Conservation (phyloP, 2,329 filamentous ascomycete genomes). For the Aspergillus puulaauensis region DNA sequence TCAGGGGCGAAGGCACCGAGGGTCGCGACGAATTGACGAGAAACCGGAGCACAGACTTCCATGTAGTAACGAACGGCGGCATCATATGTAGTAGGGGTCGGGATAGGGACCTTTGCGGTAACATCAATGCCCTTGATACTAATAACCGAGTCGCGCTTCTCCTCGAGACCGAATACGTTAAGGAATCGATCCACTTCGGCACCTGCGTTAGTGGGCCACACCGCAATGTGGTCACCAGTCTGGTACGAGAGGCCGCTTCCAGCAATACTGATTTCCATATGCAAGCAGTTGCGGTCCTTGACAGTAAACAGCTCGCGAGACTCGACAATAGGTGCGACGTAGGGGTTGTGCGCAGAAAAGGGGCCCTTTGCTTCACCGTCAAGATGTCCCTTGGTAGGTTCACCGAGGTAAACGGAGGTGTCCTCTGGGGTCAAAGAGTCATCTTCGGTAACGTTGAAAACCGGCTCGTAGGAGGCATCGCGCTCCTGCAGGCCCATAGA, state of each 20-base stretch:
- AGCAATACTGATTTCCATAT: constrained; percentile 90
- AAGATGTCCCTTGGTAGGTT: constrained; percentile 94
- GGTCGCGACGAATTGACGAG: constrained; percentile 87
- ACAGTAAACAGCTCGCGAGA: constrained; percentile 88
- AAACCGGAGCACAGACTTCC: constrained; percentile 93
- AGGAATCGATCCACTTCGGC: constrained; percentile 90
- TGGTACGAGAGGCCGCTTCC: constrained; percentile 90
- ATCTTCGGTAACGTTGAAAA: constrained; percentile 78
- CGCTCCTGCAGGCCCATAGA: constrained; percentile 91
- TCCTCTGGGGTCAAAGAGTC: constrained; percentile 72
- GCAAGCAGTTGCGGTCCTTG: constrained; percentile 90
- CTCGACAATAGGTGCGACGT: constrained; percentile 87
- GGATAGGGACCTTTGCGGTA: constrained; percentile 96
- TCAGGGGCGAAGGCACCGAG: constrained; percentile 86
- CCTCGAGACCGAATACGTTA: constrained; percentile 69
- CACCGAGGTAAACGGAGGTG: constrained; percentile 84
- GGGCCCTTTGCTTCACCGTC: constrained; percentile 81
- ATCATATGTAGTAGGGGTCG: constrained; percentile 94
- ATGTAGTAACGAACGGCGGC: constrained; percentile 92
- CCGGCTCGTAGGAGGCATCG: constrained; percentile 91
- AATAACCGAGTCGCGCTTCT: constrained; percentile 80
- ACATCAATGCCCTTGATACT: constrained; percentile 88
- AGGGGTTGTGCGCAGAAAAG: constrained; percentile 95
- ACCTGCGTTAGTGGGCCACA: constrained; percentile 96
- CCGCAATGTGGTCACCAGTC: constrained; percentile 93